Evolutionary conservation across 305 asterid species (phyloP), one percentile per base, ranked within the genome.

Genomic region (Fraxinus dipetala): DNA sequence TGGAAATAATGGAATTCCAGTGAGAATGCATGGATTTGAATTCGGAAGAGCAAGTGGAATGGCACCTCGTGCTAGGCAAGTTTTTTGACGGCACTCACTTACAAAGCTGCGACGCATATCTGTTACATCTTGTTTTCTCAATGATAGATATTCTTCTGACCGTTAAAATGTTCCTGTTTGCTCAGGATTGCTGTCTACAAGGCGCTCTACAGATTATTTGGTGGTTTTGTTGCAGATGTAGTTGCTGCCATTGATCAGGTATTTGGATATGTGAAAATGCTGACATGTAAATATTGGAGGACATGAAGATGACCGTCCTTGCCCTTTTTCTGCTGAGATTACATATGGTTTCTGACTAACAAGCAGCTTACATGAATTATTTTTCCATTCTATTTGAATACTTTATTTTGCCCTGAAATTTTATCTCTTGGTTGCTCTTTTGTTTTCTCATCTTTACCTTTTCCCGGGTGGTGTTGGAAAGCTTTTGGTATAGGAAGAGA

Each of bases 201-300:
- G 92, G 98, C 99, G 35, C 97, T 96, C 22, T 96, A 96, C 87
- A 92, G 97, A 89, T 78, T 95, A 80, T 94, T 96, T 59, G 99
- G 99, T 80, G 99, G 99, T 40, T 96, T 92, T 85, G 93, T 96
- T 85, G 92, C 99, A 31, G 99, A 96, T 83, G 99, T 95, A 18
- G 97, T 96, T 80, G 98, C 99, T 84, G 99, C 98, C 63, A 95
- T 96, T 82, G 99, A 96, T 87, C 98, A 95, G 98, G 99, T 94
- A 88, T 79, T 67, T 70, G 79, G 81, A 81, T 76, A 72, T 75
- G 51, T 38, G 31, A 63, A 11, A 70, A 51, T 75, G 74, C 35
- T 80, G 61, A 26, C 77, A 34, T 63, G 24, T 79, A 9, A 65
- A 63, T 24, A 30, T 24, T 4, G 34, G 51, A 43, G 80, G 82